These are phyloP conservation scores for Hypoxylon rickii DNA, from an alignment of 495 filamentous ascomycete genomes.

Conservation along the genomic window DNA sequence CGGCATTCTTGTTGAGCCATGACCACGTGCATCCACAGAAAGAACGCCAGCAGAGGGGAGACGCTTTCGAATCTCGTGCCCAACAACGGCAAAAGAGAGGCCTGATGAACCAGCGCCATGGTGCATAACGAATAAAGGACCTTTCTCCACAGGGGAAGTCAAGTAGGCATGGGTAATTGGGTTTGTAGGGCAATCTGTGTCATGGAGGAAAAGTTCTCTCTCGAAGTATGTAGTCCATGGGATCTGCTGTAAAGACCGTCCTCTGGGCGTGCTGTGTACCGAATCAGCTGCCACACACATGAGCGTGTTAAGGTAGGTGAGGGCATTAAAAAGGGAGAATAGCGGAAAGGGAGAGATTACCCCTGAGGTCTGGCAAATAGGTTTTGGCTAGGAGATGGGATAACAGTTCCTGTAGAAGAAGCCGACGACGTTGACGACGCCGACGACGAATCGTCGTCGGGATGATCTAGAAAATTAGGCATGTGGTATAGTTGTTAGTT, in stretches of 20 bases:
- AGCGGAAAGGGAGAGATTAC: conserved; percentile 46
- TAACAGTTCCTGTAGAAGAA: conserved; percentile 87
- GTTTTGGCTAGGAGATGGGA: conserved; percentile 75
- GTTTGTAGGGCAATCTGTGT: conserved; percentile 28
- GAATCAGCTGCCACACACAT: conserved; percentile 29
- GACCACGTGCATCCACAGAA: conserved; percentile 81
- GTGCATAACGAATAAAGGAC: conserved; percentile 85
- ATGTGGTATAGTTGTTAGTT: no score
- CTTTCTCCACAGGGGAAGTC: conserved; percentile 63
- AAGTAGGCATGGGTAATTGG: conserved; percentile 82
- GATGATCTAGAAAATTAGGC: conserved; percentile 44
- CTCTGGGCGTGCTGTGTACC: conserved; percentile 39
- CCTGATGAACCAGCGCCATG: conserved; percentile 91
- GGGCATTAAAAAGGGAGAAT: neutral
- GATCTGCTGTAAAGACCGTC: conserved; percentile 59
- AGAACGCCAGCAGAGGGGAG: conserved; percentile 83
- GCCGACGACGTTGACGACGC: conserved; percentile 74
- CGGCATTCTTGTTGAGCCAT: conserved; percentile 70
- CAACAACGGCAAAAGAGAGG: conserved; percentile 82
- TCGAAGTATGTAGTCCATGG: conserved; percentile 89
- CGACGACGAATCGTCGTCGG: conserved; percentile 75
- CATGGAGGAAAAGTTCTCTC: conserved; percentile 76
- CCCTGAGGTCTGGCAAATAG: conserved; percentile 71
- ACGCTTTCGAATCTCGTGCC: conserved; percentile 72
- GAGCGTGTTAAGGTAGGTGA: conserved; percentile 17